Percentiles rank a stretch among this genome's conserved stretches.
These are phyloP conservation scores for Kuraishia molischiana DNA, from an alignment of 805 yeast species.

Conservation along the genomic window DNA sequence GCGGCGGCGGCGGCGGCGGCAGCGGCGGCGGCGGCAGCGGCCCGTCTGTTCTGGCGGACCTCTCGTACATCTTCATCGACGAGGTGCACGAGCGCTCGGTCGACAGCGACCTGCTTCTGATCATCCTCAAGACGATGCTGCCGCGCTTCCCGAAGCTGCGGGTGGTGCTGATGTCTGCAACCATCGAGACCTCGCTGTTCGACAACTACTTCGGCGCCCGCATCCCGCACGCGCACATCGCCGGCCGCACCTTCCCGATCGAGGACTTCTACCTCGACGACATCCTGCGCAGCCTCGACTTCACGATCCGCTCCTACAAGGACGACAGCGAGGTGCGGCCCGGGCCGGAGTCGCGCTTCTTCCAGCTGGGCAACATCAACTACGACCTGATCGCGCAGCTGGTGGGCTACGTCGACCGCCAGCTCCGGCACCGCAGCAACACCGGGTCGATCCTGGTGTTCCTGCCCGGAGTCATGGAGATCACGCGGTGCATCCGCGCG, in stretches of 20 bases:
- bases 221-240: constrained; percentile 68
- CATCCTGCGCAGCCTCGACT: constrained; percentile 35
- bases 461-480: constrained; percentile 87
- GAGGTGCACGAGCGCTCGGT: constrained; percentile 96
- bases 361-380: constrained; percentile 59
- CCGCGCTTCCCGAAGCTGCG: constrained; percentile 43
- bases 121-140: constrained; percentile 58
- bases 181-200: constrained; percentile 67
- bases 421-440: constrained; percentile 28
- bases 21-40: constrained; percentile 8
- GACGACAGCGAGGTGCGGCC: constrained; percentile 35
- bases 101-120: constrained; percentile 79
- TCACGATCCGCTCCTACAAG: constrained; percentile 27
- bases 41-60: constrained; percentile 33
- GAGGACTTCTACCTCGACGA: constrained; percentile 65
- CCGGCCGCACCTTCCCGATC: constrained; percentile 92
- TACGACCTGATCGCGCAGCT: constrained; percentile 59
- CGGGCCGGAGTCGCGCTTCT: constrained; percentile 54
- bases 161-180: constrained; percentile 87
- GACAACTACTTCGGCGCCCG: constrained; percentile 48
- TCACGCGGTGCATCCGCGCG: constrained; percentile 50
- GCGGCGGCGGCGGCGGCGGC: constrained; percentile 10
- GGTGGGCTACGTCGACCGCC: constrained; percentile 40
- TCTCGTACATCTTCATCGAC: constrained; percentile 74
- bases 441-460: constrained; percentile 77